Conservation (phyloP, 768 basidiomycete genomes). For the Podaxis sp. region DNA sequence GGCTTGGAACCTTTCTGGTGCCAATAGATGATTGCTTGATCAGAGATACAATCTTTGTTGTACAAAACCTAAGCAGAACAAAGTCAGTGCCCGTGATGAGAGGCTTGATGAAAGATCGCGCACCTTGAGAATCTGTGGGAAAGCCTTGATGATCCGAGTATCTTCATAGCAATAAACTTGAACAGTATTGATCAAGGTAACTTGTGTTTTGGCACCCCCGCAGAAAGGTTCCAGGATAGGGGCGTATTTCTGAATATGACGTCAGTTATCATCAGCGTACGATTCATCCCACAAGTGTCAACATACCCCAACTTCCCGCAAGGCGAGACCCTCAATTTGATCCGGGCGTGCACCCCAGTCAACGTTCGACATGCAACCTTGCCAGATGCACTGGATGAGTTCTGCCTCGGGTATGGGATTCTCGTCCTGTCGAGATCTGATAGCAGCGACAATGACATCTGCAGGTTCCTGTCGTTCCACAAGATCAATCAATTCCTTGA, state of each 20-base stretch:
- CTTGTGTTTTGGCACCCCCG: slow-evolving; percentile 84
- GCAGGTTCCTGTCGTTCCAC: slow-evolving; percentile 67
- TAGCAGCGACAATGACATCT: slow-evolving; percentile 70
- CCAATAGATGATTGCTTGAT: slow-evolving; percentile 98
- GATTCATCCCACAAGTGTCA: background rate
- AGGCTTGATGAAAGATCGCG: slow-evolving; percentile 9
- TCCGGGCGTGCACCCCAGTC: slow-evolving; percentile 91
- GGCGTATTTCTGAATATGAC: slow-evolving; percentile 65
- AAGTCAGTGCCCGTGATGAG: slow-evolving; percentile 3
- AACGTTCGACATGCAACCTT: slow-evolving; percentile 81
- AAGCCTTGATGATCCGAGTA: slow-evolving; percentile 91
- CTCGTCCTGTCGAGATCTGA: slow-evolving; percentile 74
- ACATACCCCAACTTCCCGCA: slow-evolving; percentile 85
- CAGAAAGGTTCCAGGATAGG: slow-evolving; percentile 91
- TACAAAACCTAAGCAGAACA: slow-evolving; percentile 72
- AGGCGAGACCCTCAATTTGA: slow-evolving; percentile 86
- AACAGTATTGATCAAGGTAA: slow-evolving; percentile 91
- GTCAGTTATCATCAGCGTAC: background rate
- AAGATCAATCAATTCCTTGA: slow-evolving; percentile 67
- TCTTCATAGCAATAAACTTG: slow-evolving; percentile 98
- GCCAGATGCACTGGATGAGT: slow-evolving; percentile 88
- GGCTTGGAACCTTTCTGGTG: slow-evolving; percentile 95
- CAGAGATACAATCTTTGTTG: slow-evolving; percentile 93
- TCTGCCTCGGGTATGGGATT: slow-evolving; percentile 84
- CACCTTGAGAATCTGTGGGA: slow-evolving; percentile 93